These are phyloP conservation scores for Talaromyces sp. DNA, from an alignment of 2,329 filamentous ascomycete genomes.

Conservation along the genomic window DNA sequence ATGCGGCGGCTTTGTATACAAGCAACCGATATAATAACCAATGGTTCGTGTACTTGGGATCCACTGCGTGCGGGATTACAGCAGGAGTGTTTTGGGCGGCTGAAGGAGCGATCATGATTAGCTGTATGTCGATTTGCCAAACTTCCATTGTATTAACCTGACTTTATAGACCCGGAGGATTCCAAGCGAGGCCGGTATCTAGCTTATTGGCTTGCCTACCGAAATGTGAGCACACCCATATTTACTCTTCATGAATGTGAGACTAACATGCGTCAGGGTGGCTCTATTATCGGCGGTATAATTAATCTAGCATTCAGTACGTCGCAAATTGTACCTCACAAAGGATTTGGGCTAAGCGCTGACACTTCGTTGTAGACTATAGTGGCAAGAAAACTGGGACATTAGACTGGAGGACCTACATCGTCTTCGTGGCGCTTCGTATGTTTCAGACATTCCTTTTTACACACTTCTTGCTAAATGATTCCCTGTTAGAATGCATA, in stretches of 20 bases:
- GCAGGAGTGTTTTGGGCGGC: constrained; percentile 48
- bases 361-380: background rate
- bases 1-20: background rate
- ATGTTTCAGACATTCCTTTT: background rate
- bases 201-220: background rate
- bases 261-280: background rate
- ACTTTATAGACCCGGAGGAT: background rate
- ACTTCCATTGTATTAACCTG: background rate
- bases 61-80: constrained; percentile 42
- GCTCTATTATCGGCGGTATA: background rate
- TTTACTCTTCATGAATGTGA: no score
- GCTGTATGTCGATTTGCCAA: constrained; percentile 25
- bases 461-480: no score
- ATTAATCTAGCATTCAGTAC: background rate
- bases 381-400: background rate
- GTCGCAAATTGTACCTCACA: no score
- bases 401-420: background rate
- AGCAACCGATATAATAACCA: constrained; percentile 48
- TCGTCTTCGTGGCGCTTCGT: background rate
- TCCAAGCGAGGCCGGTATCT: background rate
- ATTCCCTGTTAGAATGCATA: background rate
- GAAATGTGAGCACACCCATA: background rate
- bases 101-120: constrained; percentile 46
- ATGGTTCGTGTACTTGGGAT: constrained; percentile 48
- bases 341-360: background rate